These are phyloP conservation scores for Amoebophrya sp. DNA, from an alignment of 169 alveolate genomes.

Conservation along the genomic window DNA sequence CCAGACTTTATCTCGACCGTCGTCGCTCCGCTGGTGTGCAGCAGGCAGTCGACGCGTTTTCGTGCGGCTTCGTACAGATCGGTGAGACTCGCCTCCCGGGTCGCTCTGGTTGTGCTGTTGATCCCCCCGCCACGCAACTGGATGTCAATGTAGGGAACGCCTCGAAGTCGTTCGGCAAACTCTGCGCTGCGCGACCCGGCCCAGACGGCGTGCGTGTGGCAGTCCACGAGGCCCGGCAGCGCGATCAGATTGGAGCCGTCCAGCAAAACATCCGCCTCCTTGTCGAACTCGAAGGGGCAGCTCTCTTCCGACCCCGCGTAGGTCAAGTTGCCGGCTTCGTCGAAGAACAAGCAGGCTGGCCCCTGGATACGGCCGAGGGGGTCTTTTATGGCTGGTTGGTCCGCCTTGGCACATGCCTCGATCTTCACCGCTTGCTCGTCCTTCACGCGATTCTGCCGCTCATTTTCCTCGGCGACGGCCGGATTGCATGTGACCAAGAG, in stretches of 20 bases:
- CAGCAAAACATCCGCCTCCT: neutral
- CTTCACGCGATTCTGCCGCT: too few relatives aligned
- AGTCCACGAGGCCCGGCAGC: slow-evolving; percentile 23
- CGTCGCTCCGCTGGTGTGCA: neutral
- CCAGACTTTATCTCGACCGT: slow-evolving; percentile 20
- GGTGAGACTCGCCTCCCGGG: neutral
- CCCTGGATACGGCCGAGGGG: neutral
- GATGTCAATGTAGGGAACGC: neutral
- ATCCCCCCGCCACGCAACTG: slow-evolving; percentile 23
- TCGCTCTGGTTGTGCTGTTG: neutral
- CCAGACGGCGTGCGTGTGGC: slow-evolving; percentile 31
- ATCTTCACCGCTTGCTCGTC: too few relatives aligned
- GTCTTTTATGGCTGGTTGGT: too few relatives aligned
- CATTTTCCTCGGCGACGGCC: neutral
- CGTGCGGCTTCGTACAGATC: neutral
- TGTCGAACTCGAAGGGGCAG: neutral
- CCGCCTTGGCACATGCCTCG: too few relatives aligned
- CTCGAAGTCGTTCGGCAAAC: neutral
- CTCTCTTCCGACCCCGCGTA: neutral
- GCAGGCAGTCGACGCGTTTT: neutral
- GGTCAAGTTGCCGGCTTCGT: neutral
- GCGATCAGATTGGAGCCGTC: slow-evolving; percentile 10
- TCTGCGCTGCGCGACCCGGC: slow-evolving; percentile 5
- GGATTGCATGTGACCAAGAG: neutral
- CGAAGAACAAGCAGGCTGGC: neutral